These are phyloP conservation scores for Saccharomycopsis selenospora DNA, from an alignment of 805 yeast species.

Conservation along the genomic window DNA sequence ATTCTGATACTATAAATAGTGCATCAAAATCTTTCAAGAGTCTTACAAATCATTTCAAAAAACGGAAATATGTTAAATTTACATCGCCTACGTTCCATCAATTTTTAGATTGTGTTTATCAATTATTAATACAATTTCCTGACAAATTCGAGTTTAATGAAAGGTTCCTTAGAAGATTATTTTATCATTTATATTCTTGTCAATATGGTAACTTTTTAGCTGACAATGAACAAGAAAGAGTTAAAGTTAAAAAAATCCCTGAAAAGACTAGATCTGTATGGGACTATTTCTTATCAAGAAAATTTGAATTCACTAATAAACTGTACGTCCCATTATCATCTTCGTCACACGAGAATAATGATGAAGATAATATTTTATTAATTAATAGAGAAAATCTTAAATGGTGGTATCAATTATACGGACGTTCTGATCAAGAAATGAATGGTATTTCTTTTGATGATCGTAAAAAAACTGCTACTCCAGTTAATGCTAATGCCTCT, in stretches of 20 bases:
- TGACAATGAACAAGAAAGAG: conserved; percentile 62
- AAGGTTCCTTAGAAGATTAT: conserved; percentile 71
- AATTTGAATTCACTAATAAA: conserved; percentile 57
- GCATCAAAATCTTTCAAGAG: conserved; percentile 40
- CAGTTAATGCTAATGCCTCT: too few species aligned
- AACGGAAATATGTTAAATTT: conserved; percentile 44
- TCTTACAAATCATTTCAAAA: conserved; percentile 45
- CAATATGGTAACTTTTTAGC: conserved; percentile 89
- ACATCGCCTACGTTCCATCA: conserved; percentile 94
- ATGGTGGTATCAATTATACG: conserved; percentile 89
- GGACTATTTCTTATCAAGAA: conserved; percentile 84
- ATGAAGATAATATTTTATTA: conserved; percentile 36
- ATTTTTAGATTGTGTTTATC: conserved; percentile 84
- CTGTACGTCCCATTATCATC: conserved; percentile 27
- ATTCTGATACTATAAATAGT: conserved; percentile 29
- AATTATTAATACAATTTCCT: conserved; percentile 65
- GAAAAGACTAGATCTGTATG: conserved; percentile 70
- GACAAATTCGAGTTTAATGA: conserved; percentile 78
- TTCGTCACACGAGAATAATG: conserved; percentile 4
- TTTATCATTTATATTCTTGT: conserved; percentile 86
- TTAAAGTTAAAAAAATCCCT: conserved; percentile 32
- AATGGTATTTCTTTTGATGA: conserved; percentile 27
- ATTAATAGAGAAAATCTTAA: conserved; percentile 57
- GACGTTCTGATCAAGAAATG: conserved; percentile 65
- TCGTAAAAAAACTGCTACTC: too few species aligned